Conservation (phyloP, 1,284 basidiomycete species). For the Cutaneotrichosporon cavernicola region DNA sequence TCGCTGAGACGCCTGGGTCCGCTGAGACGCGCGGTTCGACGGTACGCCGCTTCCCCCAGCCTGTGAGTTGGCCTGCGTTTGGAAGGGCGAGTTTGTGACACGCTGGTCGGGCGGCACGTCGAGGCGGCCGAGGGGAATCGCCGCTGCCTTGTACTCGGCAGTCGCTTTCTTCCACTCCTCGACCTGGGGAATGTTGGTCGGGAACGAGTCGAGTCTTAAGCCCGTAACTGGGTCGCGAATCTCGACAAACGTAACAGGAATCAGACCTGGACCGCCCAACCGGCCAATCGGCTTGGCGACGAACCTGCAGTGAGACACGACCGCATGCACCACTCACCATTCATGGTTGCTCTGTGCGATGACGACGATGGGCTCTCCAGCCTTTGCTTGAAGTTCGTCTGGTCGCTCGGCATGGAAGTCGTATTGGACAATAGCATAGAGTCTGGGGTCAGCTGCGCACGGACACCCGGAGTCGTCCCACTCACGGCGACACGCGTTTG, state of each 20-base stretch:
- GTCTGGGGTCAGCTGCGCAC: constrained; percentile 24
- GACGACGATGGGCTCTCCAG: constrained; percentile 86
- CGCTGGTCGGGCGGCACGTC: constrained; percentile 60
- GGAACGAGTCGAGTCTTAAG: constrained; percentile 66
- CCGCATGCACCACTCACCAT: constrained; percentile 42
- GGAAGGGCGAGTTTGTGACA: constrained; percentile 40
- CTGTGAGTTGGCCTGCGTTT: constrained; percentile 11
- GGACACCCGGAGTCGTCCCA: neutral
- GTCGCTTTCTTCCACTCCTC: constrained; percentile 98
- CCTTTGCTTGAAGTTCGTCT: constrained; percentile 92
- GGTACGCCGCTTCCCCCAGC: neutral
- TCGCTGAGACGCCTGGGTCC: constrained; percentile 29
- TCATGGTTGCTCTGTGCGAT: constrained; percentile 56
- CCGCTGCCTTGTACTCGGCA: constrained; percentile 91
- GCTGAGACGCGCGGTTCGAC: constrained; percentile 29
- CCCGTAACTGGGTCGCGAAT: constrained; percentile 89
- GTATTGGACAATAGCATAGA: constrained; percentile 91
- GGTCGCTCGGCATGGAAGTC: constrained; percentile 92
- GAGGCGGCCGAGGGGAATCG: constrained; percentile 88
- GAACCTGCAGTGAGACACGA: constrained; percentile 53
- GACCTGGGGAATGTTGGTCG: constrained; percentile 79
- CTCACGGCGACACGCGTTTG: constrained; percentile 29
- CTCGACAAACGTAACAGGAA: constrained; percentile 94
- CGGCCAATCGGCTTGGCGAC: constrained; percentile 86
- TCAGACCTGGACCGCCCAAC: constrained; percentile 91